Evolutionary conservation across 805 yeast species (phyloP), one percentile per base, ranked within the genome.

Genomic region (Peterozyma xylosa): DNA sequence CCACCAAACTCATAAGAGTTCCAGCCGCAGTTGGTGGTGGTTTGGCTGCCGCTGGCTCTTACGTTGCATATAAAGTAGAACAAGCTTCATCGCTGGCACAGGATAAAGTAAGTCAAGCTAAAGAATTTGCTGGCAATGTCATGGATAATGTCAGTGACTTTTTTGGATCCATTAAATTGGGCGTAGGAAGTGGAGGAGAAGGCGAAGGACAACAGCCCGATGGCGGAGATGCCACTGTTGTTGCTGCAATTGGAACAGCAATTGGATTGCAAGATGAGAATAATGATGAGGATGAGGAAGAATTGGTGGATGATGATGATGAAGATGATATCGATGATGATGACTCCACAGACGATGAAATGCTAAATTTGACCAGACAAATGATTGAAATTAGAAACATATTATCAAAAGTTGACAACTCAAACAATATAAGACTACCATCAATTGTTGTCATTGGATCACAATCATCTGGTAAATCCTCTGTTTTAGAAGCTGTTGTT

Each of bases 371-470:
- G 49, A 95, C 99, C 7, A 79, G 89, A 52, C 96, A 89, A 62
- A 93, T 93, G 99, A 95, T 93, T 54, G 99, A 95, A 61, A 90
- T 93, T 45, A 72, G 98, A 57, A 75, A 82, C 42, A 76, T 93
- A 30, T 68, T 93, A 42, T 76, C 83, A 46, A 80, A 76, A 48
- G 78, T 93, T 14, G 93, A 88, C 53, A 69, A 77, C 0, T 68
- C 83, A 5, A 88, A 87, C 33, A 76, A 87, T 11, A 68, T 93
- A 40, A 86, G 82, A 52, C 69, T 93, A 36, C 99, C 99, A 2
- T 85, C 97, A 0, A 93, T 93, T 54, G 98, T 93, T 30, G 99
- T 93, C 2, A 78, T 93, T 49, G 99, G 99, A 0, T 91, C 98
- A 1, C 99, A 93, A 67, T 86, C 96, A 7, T 86, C 96, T 37